Base-by-base conservation (phyloP, 1,284 basidiomycete species). In the Athelia sp. region DNA sequence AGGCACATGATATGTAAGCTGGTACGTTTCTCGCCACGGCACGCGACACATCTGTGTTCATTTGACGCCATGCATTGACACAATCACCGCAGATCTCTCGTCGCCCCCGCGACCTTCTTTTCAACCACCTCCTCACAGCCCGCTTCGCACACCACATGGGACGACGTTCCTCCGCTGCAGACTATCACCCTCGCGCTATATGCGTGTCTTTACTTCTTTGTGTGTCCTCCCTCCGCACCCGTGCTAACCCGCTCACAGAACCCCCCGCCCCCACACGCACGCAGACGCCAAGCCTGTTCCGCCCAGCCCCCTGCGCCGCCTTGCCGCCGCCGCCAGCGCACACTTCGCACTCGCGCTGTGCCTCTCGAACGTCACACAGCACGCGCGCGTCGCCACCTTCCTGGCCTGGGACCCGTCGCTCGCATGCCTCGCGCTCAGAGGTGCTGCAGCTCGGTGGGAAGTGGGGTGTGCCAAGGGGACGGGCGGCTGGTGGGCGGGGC, bases 1-100 rank as follows among this genome's bases (percentile, higher is more conserved):
- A 85, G 84, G 45, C 85, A 88, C 67, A 84, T 88, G 75, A 72
- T 88, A 45, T 78, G 76, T 54, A 84, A 84, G 31, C 56, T 84
- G 22, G 81, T 83, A 18, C 74, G 81, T 23, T 69, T 84, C 47
- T 86, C 84, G 18, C 54, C 65, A 31, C 74, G 84, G 72, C 81
- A 56, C 45, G 68, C 56, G 26, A 17, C 22, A 4, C 40, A 13
- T 15, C 36, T 22, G 18, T 38, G 3, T 36, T 32, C 18, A 42
- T 21, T 19, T 10, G 3, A 45, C 15, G 26, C 17, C 17, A 4
- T 11, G 10, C 1, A 31, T 19, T 67, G 19, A 46, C 29, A 31
- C 4, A 34, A 17, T 42, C 40, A 43, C 15, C 18, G 18, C 40
- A 67, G 65, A n/a, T 67, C 65, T 3, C 51, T 67, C 4, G 56